phyloP scores from a whole-genome alignment of 2,329 filamentous ascomycete genomes.

The Paecilomyces variotii region DNA sequence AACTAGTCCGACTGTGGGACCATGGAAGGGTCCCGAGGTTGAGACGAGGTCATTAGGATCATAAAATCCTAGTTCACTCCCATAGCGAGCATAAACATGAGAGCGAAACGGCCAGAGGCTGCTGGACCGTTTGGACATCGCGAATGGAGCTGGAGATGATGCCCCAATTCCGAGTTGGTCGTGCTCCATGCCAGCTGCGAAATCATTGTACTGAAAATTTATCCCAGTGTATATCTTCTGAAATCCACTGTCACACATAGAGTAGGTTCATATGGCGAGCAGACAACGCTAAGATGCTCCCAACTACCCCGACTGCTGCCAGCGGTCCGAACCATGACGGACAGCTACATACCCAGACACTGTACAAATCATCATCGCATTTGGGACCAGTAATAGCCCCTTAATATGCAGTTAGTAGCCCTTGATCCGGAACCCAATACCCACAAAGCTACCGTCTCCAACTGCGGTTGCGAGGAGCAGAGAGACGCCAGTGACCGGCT shows the following conservation, averaged over 20 bases:
- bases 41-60: neutral
- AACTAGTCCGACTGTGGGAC: neutral
- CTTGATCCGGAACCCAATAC: neutral
- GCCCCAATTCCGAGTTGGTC: neutral
- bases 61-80: neutral
- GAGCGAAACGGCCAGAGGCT: neutral
- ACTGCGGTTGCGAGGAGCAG: neutral
- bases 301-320: neutral
- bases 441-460: neutral
- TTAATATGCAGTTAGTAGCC: neutral
- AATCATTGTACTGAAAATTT: neutral
- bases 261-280: neutral
- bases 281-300: neutral
- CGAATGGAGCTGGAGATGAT: neutral
- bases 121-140: neutral
- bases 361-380: neutral
- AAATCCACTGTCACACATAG: neutral
- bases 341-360: neutral
- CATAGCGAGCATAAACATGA: neutral
- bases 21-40: neutral
- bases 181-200: neutral
- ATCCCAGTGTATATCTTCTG: neutral
- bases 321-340: neutral
- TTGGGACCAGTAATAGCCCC: neutral
- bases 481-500: neutral